These are phyloP conservation scores for Paramecium sonneborni DNA, from an alignment of 73 alveolate species.

Conservation along the genomic window DNA sequence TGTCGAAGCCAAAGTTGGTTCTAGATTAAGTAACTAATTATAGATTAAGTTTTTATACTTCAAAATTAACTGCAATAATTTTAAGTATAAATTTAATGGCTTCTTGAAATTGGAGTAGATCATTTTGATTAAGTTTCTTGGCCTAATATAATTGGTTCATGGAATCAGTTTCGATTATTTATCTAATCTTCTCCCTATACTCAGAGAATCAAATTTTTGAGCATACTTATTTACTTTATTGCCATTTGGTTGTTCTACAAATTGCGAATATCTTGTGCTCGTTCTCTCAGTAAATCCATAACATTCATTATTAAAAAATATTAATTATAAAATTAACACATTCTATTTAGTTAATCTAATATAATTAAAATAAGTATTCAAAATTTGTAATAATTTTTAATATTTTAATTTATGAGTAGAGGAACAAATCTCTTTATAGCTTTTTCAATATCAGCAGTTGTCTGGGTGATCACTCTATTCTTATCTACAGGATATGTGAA, in stretches of 20 bases:
- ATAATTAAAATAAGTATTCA: neutral
- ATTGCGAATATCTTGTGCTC: neutral
- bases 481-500: neutral
- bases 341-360: neutral
- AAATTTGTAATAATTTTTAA: neutral
- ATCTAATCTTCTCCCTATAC: constrained; percentile 14
- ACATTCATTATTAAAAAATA: neutral
- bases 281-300: neutral
- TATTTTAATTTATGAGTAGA: neutral
- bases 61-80: constrained; percentile 14
- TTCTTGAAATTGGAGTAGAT: neutral
- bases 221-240: neutral
- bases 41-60: neutral
- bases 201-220: neutral
- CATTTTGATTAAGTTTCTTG: neutral
- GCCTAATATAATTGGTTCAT: neutral
- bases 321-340: neutral
- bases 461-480: neutral
- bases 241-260: neutral
- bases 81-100: neutral
- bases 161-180: neutral
- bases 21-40: neutral
- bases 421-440: neutral
- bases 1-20: neutral
- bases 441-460: neutral